A percentile compares a stretch with the other conserved stretches of the same genome.
Evolutionary conservation across 2,329 filamentous ascomycete genomes (phyloP).

Genomic region (Phialophora expanda): DNA sequence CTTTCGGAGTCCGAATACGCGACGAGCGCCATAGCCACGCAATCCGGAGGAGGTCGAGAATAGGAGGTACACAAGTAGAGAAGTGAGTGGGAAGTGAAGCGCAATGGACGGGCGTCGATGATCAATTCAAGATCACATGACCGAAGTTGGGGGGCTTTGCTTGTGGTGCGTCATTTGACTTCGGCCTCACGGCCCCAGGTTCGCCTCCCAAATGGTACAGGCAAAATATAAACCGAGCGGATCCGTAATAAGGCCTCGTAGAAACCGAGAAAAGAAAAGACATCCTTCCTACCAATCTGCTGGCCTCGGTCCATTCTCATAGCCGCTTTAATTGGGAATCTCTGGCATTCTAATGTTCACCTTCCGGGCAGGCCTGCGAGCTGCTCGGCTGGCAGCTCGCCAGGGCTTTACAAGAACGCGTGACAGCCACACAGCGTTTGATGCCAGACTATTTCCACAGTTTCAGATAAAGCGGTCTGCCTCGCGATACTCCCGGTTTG

Average conservation of each 20-base stretch:
- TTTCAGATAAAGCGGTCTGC: constrained; percentile 24
- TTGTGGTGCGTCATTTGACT: constrained; percentile 6
- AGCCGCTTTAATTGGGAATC: not conserved
- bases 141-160: not conserved
- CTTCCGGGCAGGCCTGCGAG: constrained; percentile 24
- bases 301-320: not conserved
- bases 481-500: constrained; percentile 35
- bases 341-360: constrained; percentile 26
- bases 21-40: constrained; percentile 70
- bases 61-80: not conserved
- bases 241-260: not conserved
- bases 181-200: not conserved
- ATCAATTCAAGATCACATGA: not conserved
- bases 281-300: not conserved
- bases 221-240: not conserved
- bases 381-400: constrained; percentile 17
- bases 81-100: not conserved
- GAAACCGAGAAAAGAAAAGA: no score
- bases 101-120: not conserved
- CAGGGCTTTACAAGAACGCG: not conserved
- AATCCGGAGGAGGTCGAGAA: not conserved
- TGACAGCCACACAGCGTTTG: not conserved
- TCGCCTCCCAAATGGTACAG: not conserved
- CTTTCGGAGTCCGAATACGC: constrained; percentile 80
- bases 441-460: constrained; percentile 7